Percentiles rank a stretch among this genome's conserved stretches.
phyloP scores from a whole-genome alignment of 495 filamentous ascomycete species.

The Pyrenula aspistea region DNA sequence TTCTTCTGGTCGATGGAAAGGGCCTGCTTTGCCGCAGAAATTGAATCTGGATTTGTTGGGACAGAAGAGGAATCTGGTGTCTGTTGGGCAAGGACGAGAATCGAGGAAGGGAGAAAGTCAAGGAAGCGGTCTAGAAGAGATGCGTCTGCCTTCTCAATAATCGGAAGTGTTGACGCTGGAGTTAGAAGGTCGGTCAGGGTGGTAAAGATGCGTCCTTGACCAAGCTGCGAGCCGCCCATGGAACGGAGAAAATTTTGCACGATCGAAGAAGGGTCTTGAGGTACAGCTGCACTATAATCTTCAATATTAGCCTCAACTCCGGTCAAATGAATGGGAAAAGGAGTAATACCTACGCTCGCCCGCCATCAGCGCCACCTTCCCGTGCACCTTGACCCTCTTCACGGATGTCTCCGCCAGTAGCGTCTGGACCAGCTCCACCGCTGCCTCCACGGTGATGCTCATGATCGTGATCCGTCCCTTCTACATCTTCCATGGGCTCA shows the following conservation, averaged over 20 bases:
- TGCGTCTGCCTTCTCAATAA: conserved; percentile 53
- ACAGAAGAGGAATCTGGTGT: conserved; percentile 39
- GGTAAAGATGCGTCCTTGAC: conserved; percentile 50
- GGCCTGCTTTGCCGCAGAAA: conserved; percentile 60
- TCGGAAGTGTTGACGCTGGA: conserved; percentile 60
- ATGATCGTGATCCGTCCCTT: conserved; percentile 45
- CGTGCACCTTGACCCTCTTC: conserved; percentile 79
- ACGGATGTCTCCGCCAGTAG: conserved; percentile 79
- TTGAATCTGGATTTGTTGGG: conserved; percentile 53
- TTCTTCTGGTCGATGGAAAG: conserved; percentile 70
- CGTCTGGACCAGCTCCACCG: conserved; percentile 73
- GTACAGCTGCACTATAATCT: conserved; percentile 22
- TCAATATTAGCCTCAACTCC: conserved; percentile 9
- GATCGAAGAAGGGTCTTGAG: conserved; percentile 46
- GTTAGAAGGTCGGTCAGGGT: conserved; percentile 80
- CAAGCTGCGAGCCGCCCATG: conserved; percentile 46
- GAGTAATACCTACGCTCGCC: conserved; percentile 91
- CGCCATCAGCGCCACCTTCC: conserved; percentile 90
- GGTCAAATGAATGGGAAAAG: conserved; percentile 8
- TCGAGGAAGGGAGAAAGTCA: conserved; percentile 58
- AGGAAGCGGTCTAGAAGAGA: conserved; percentile 62
- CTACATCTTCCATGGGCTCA: conserved; percentile 75
- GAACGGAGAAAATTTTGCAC: conserved; percentile 85
- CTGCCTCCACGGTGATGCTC: conserved; percentile 45
- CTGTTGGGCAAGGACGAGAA: conserved; percentile 63